Base-by-base conservation (phyloP, 2,329 filamentous ascomycete species). In the Colletotrichum tofieldiae region DNA sequence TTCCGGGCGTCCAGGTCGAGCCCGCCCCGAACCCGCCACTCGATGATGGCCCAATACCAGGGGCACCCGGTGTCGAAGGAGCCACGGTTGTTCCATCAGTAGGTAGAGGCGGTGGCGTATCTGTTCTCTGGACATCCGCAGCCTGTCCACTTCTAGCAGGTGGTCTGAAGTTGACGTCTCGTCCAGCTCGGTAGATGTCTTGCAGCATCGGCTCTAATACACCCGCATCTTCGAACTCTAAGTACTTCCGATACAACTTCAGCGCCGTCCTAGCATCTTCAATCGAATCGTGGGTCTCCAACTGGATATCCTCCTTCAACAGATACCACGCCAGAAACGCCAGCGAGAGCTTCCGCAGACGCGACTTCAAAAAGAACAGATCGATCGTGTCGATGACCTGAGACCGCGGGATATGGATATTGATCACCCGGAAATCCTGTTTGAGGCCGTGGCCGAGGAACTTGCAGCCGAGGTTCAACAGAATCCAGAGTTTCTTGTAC, bases 401-500 rank as follows among this genome's bases (percentile, higher is more conserved):
- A 4, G 90, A 83, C 79, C 93, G 94, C 1, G 97, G 96, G 0
- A 99, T 93, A 80, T 98, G 94, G 67, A 99, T 98, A 81, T 99
- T 99, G 83, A 98, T 97, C 67, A 97, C 97, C 65, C 96, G 94
- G 84, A 99, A 98, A 82, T 99, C 96, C 77, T 96, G 96, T 76
- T 94, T 94, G 52, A 99, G 87, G 5, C 96, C 96, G 78, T 99
- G 96, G 2, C 96, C 96, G 6, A 99, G 89, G 80, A 99, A 99
- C 74, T 94, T 91, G 83, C 95, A 98, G 59, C 96, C 96, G 0
- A 98, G 88, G 79, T 99, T 99, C 41, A 99, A 89, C 23, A 99
- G 88, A 20, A 98, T 90, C 97, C 97, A 99, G 39, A 99, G 91
- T 81, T 98, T 98, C 84, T 99, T 99, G 87, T 98, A 99, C 1